phyloP scores from a whole-genome alignment of 306 rosid genomes.

The Glycine latifolia region DNA sequence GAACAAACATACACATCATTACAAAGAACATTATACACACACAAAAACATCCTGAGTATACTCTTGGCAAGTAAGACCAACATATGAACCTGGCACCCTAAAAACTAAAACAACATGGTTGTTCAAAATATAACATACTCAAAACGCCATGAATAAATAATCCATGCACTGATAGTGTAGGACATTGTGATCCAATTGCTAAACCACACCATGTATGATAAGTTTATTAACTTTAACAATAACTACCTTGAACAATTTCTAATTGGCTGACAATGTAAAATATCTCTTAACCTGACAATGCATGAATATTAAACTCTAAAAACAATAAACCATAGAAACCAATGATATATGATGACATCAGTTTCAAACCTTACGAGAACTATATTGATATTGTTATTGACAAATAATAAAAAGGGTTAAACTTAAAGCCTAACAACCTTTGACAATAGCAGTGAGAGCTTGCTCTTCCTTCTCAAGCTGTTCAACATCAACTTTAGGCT shows the following conservation, averaged over 20 bases:
- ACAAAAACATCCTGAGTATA: background rate
- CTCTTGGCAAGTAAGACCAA: background rate
- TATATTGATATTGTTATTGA: no score
- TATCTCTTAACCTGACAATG: no score
- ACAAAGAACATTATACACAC: background rate
- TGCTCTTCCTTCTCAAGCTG: conserved; percentile 70
- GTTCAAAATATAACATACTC: background rate
- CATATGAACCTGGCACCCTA: background rate
- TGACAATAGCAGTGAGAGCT: conserved; percentile 65
- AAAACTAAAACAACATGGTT: background rate
- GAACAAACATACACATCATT: background rate
- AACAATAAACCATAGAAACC: no score
- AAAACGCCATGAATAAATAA: background rate
- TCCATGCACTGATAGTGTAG: background rate
- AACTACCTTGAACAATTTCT: background rate
- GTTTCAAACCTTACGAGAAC: no score
- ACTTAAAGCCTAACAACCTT: conserved; percentile 55
- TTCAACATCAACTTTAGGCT: conserved; percentile 47
- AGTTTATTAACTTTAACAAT: background rate
- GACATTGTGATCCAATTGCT: background rate
- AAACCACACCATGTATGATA: background rate
- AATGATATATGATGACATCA: background rate
- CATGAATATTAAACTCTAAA: background rate
- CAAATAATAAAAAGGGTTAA: no score
- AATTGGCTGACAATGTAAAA: no score